phyloP scores from a whole-genome alignment of 1,284 basidiomycete species.

The Phlebopus sp. region DNA sequence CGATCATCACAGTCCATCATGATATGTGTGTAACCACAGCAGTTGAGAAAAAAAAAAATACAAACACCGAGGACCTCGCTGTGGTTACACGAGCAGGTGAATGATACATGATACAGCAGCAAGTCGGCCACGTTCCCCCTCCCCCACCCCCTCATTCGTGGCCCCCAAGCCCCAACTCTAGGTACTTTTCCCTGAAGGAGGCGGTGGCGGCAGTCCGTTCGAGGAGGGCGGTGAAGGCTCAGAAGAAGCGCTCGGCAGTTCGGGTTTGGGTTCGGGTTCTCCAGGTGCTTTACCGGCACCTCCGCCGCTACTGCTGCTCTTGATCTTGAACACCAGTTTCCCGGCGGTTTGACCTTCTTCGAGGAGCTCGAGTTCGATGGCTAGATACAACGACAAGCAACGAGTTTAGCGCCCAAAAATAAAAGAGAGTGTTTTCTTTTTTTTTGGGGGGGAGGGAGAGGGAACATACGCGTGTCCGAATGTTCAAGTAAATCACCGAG shows the following conservation, averaged over 20 bases:
- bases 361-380: conserved; percentile 30
- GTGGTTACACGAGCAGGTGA: too few relatives aligned
- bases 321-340: conserved; percentile 26
- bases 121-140: too few relatives aligned
- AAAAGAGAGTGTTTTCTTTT: neutral
- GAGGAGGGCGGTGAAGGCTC: conserved; percentile 3
- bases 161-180: too few relatives aligned
- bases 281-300: conserved; percentile 5
- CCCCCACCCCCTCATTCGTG: too few relatives aligned
- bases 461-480: conserved; percentile 25
- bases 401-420: conserved; percentile 2
- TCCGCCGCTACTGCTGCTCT: conserved; percentile 9
- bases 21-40: too few relatives aligned
- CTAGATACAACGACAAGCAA: conserved; percentile 12
- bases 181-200: too few relatives aligned
- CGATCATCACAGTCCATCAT: too few relatives aligned
- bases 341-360: conserved; percentile 31
- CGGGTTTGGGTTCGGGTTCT: neutral
- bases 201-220: too few relatives aligned
- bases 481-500: conserved; percentile 33
- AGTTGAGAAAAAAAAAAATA: too few relatives aligned
- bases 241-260: neutral
- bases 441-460: too few relatives aligned
- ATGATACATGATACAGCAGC: too few relatives aligned
- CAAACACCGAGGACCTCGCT: too few relatives aligned